Conservation (phyloP, 768 basidiomycete genomes). For the Panaeolus papilionaceus region DNA sequence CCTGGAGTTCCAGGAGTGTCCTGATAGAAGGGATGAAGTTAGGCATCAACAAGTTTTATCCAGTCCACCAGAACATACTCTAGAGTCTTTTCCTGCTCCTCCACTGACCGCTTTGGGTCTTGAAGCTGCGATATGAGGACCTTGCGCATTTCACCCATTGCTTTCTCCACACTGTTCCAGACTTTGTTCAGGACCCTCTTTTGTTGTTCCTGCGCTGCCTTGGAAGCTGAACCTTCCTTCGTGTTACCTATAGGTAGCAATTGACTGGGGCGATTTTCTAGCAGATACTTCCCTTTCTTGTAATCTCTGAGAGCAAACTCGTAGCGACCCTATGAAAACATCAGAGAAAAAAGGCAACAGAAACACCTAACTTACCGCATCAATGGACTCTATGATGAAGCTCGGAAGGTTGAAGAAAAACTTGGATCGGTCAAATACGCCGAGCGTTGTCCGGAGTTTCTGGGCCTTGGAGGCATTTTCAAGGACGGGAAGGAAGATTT, state of each 20-base stretch:
- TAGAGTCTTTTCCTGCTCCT: conserved; percentile 95
- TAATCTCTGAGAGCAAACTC: conserved; percentile 94
- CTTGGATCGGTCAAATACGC: conserved; percentile 95
- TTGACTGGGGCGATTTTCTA: conserved; percentile 87
- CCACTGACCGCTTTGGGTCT: conserved; percentile 76
- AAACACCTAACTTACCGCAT: conserved; percentile 62
- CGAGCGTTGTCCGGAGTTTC: conserved; percentile 87
- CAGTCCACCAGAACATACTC: conserved; percentile 57
- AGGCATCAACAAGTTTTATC: neutral
- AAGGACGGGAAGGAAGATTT: conserved; percentile 93
- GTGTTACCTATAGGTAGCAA: conserved; percentile 69
- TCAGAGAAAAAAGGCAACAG: neutral
- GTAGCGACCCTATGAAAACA: conserved; percentile 76
- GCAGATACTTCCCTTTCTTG: conserved; percentile 94
- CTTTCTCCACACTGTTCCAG: conserved; percentile 93
- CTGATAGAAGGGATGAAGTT: conserved; percentile 44
- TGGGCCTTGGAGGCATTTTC: conserved; percentile 95
- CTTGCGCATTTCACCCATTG: conserved; percentile 88
- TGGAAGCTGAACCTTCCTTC: conserved; percentile 56
- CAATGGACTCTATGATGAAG: conserved; percentile 86
- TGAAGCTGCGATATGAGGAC: conserved; percentile 76
- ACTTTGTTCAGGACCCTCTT: conserved; percentile 95
- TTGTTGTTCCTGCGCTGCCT: conserved; percentile 73
- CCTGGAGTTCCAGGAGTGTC: conserved; percentile 85
- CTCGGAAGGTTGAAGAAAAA: conserved; percentile 98